A percentile compares a stretch with the other conserved stretches of the same genome.
phyloP scores from a whole-genome alignment of 441 rosid species.

The Melianthus villosus region DNA sequence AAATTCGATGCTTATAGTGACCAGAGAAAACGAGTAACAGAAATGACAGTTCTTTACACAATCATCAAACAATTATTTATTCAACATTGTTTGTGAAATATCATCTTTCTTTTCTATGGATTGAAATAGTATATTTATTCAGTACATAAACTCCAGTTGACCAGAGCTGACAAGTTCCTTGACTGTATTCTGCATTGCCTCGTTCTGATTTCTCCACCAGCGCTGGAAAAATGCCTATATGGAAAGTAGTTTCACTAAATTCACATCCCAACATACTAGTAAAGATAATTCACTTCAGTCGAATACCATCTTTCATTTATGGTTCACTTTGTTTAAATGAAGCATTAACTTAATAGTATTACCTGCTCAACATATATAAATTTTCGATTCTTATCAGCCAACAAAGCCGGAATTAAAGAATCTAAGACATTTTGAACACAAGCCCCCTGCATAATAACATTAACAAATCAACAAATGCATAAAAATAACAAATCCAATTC shows the following conservation, averaged over 20 bases:
- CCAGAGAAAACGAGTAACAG: too few species aligned
- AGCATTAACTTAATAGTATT: constrained; percentile 8
- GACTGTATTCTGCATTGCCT: constrained; percentile 34
- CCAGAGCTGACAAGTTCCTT: constrained; percentile 58
- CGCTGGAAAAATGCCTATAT: constrained; percentile 90
- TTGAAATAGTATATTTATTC: neutral
- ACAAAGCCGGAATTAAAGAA: constrained; percentile 63
- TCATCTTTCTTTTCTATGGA: too few species aligned
- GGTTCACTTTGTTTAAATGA: neutral
- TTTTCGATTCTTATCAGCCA: constrained; percentile 85
- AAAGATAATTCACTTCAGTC: too few species aligned
- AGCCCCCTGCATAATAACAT: constrained; percentile 43
- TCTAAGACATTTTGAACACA: constrained; percentile 91
- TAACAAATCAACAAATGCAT: constrained; percentile 1
- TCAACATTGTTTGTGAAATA: neutral
- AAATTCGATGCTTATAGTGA: neutral
- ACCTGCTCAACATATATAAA: constrained; percentile 81
- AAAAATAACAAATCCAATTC: neutral
- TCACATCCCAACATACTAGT: neutral
- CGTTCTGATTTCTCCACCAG: constrained; percentile 95
- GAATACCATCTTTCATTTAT: too few species aligned
- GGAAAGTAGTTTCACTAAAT: neutral
- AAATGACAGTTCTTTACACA: neutral
- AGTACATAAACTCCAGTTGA: constrained; percentile 94
- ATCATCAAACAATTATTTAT: neutral